phyloP scores from a whole-genome alignment of 768 basidiomycete species.

The Leccinum disarticulatum region DNA sequence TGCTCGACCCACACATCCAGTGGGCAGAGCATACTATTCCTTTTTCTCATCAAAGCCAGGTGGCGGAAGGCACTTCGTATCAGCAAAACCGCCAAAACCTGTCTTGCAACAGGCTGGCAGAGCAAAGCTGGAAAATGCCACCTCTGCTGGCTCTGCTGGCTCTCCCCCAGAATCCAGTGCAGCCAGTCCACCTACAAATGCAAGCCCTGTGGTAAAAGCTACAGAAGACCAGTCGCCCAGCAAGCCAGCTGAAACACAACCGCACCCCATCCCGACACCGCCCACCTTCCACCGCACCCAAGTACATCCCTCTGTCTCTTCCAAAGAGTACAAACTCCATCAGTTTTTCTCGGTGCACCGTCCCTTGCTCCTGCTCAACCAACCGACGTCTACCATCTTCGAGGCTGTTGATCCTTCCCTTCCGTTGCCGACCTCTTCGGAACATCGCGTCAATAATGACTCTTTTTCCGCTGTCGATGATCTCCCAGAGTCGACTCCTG shows the following conservation, averaged over 20 bases:
- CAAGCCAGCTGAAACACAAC: constrained; percentile 25
- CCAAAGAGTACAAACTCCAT: constrained; percentile 76
- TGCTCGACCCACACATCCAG: constrained; percentile 45
- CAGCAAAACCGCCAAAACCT: constrained; percentile 61
- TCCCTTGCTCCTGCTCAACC: constrained; percentile 68
- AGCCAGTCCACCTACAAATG: constrained; percentile 15
- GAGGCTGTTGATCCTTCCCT: constrained; percentile 30
- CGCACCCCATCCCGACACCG: constrained; percentile 13
- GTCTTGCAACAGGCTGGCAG: constrained; percentile 36
- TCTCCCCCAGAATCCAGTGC: constrained; percentile 30
- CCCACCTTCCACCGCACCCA: constrained; percentile 16
- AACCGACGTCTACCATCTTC: constrained; percentile 59
- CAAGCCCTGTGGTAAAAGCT: constrained; percentile 15
- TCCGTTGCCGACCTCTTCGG: constrained; percentile 18
- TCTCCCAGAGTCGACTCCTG: constrained; percentile 50
- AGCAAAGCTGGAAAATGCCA: constrained; percentile 42
- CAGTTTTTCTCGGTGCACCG: constrained; percentile 84
- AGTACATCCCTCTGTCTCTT: constrained; percentile 55
- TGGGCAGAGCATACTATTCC: constrained; percentile 67
- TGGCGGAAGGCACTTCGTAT: constrained; percentile 71
- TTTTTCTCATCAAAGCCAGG: constrained; percentile 80
- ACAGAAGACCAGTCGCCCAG: constrained; percentile 31
- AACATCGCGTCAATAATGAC: constrained; percentile 28
- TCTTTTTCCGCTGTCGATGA: constrained; percentile 39
- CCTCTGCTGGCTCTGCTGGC: constrained; percentile 31